Evolutionary conservation across 78 protist species (phyloP).

Genomic region (Trichosphaerium sp.): DNA sequence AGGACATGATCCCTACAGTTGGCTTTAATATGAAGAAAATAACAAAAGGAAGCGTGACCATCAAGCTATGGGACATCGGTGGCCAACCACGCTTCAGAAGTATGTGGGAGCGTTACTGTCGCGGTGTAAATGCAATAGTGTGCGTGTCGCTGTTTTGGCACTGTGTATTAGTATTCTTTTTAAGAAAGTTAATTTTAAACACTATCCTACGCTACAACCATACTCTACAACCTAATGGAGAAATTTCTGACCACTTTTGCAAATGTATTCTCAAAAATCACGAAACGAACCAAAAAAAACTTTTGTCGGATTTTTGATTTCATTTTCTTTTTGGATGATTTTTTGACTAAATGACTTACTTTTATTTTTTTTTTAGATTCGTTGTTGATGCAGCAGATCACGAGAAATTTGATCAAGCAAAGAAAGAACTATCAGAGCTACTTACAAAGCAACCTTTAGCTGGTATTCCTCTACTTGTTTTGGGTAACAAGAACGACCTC

Average conservation of each 20-base stretch:
- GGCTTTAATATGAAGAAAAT: constrained; percentile 92
- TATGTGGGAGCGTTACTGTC: constrained; percentile 97
- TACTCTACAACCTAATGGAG: no score
- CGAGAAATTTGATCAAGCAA: constrained; percentile 52
- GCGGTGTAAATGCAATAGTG: constrained; percentile 90
- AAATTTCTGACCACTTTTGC: no score
- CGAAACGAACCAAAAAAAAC: no score
- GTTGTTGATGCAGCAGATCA: constrained; percentile 88
- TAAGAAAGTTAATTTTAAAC: no score
- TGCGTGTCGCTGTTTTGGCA: constrained; percentile 20
- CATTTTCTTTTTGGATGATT: no score
- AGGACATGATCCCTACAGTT: constrained; percentile 91
- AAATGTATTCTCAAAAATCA: not conserved
- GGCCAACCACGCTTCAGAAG: constrained; percentile 91
- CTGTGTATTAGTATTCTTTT: no score
- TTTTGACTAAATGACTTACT: no score
- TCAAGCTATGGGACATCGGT: constrained; percentile 92
- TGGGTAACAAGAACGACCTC: constrained; percentile 95
- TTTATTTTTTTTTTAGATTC: no score
- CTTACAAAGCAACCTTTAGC: constrained; percentile 77
- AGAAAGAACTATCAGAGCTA: constrained; percentile 63
- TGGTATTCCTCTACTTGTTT: constrained; percentile 86
- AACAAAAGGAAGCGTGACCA: constrained; percentile 83
- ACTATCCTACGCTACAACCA: no score
- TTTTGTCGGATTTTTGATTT: no score